These are phyloP conservation scores for Posidonia australis DNA, from an alignment of 106 monocot species.

Conservation along the genomic window DNA sequence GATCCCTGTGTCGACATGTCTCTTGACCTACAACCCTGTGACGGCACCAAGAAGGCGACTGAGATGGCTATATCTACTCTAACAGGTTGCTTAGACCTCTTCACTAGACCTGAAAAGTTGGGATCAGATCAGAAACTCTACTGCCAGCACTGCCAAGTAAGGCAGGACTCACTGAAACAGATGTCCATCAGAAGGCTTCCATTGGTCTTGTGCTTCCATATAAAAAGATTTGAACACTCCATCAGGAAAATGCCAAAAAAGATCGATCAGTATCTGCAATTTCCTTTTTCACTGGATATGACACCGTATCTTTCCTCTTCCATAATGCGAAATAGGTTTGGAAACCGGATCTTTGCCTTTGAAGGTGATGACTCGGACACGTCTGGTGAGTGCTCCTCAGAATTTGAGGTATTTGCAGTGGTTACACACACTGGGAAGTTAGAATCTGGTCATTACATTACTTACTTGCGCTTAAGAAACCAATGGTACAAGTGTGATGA, in stretches of 20 bases:
- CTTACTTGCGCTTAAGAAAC: conserved; percentile 33
- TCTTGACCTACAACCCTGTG: conserved; percentile 32
- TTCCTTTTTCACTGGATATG: conserved; percentile 59
- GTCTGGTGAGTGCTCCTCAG: conserved; percentile 28
- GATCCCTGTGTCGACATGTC: conserved; percentile 67
- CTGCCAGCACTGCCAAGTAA: conserved; percentile 40
- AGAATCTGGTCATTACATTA: conserved; percentile 56
- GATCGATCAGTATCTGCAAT: conserved; percentile 41
- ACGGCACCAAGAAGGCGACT: not conserved
- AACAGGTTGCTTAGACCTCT: conserved; percentile 39
- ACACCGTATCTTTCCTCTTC: conserved; percentile 53
- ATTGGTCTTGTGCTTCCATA: conserved; percentile 49
- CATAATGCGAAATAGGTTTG: conserved; percentile 35
- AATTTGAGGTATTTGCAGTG: conserved; percentile 64
- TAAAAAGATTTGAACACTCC: conserved; percentile 56
- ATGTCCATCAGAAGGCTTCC: conserved; percentile 60
- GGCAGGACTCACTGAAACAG: conserved; percentile 49
- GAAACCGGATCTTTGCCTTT: conserved; percentile 45
- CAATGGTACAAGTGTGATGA: conserved; percentile 69
- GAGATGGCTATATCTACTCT: conserved; percentile 26
- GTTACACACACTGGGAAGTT: conserved; percentile 45
- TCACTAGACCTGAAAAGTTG: conserved; percentile 58
- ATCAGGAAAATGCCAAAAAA: conserved; percentile 27
- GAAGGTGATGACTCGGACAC: conserved; percentile 34
- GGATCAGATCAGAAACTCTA: conserved; percentile 49